phyloP scores from a whole-genome alignment of 2,329 filamentous ascomycete genomes.

The Colletotrichum tabaci region DNA sequence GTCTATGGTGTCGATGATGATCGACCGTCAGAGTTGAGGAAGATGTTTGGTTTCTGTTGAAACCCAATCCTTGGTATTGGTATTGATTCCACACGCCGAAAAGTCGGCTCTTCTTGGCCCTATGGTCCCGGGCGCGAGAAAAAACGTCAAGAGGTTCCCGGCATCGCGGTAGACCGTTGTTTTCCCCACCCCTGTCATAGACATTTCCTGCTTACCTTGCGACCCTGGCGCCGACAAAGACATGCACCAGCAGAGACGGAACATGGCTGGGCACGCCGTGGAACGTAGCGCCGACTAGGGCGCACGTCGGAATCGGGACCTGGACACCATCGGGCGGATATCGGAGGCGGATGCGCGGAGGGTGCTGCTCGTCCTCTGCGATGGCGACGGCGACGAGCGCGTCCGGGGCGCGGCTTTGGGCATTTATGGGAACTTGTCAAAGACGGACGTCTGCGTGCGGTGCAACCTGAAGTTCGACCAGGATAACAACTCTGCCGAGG shows the following conservation, averaged over 20 bases:
- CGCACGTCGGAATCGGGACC: not conserved
- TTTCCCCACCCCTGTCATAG: not conserved
- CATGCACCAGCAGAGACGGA: not conserved
- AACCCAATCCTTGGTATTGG: too few species aligned
- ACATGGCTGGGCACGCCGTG: not conserved
- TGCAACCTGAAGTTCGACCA: not conserved
- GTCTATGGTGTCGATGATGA: too few species aligned
- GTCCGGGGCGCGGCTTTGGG: not conserved
- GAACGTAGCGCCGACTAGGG: not conserved
- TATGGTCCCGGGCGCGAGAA: too few species aligned
- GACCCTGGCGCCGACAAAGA: not conserved
- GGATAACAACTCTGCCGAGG: not conserved
- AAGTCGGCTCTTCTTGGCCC: too few species aligned
- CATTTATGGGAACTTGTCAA: not conserved
- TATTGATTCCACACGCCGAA: too few species aligned
- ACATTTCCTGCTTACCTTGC: too few species aligned
- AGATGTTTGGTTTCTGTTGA: too few species aligned
- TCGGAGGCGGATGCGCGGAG: slow-evolving; percentile 18
- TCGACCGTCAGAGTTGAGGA: too few species aligned
- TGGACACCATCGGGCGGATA: slow-evolving; percentile 8
- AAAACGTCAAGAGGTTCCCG: too few species aligned
- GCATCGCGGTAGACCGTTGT: too few species aligned
- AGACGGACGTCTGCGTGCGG: slow-evolving; percentile 1
- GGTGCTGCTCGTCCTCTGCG: slow-evolving; percentile 4
- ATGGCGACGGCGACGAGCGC: not conserved